phyloP scores from a whole-genome alignment of 129 eudicot genomes.

The Artemisia annua region DNA sequence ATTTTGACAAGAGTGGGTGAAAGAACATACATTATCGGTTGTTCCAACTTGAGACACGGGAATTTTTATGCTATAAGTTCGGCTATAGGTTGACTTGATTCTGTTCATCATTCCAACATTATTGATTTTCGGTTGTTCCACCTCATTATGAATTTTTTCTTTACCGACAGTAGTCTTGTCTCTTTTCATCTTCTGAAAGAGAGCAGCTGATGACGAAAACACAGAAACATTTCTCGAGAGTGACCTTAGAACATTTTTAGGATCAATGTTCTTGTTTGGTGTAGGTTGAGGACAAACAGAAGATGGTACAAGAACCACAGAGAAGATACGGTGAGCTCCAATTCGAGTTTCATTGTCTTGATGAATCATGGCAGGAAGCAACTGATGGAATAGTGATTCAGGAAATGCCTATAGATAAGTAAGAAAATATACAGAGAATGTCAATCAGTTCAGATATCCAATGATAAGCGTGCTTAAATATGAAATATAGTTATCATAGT shows the following conservation, averaged over 20 bases:
- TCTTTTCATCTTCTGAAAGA: conserved; percentile 55
- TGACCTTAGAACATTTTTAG: conserved; percentile 51
- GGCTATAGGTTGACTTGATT: conserved; percentile 56
- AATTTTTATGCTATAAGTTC: conserved; percentile 42
- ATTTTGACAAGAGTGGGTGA: neutral
- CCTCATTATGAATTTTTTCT: conserved; percentile 25
- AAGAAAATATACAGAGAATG: neutral
- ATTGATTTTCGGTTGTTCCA: conserved; percentile 24
- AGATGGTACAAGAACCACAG: conserved; percentile 79
- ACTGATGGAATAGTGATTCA: conserved; percentile 70
- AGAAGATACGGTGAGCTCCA: conserved; percentile 73
- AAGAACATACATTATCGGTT: conserved; percentile 13
- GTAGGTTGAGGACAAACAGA: conserved; percentile 62
- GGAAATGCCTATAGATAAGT: conserved; percentile 57
- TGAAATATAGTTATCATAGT: neutral
- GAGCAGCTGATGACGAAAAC: conserved; percentile 76
- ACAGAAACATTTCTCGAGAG: conserved; percentile 65
- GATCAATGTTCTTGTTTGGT: conserved; percentile 11
- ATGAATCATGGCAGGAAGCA: conserved; percentile 74
- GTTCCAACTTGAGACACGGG: conserved; percentile 31
- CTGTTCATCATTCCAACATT: conserved; percentile 48
- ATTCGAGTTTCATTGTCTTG: conserved; percentile 63
- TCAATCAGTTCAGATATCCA: neutral
- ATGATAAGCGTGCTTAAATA: neutral
- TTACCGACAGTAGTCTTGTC: conserved; percentile 34